Evolutionary conservation across 352 stramenopile species (phyloP).

Genomic region (Globisporangium barbulae): DNA sequence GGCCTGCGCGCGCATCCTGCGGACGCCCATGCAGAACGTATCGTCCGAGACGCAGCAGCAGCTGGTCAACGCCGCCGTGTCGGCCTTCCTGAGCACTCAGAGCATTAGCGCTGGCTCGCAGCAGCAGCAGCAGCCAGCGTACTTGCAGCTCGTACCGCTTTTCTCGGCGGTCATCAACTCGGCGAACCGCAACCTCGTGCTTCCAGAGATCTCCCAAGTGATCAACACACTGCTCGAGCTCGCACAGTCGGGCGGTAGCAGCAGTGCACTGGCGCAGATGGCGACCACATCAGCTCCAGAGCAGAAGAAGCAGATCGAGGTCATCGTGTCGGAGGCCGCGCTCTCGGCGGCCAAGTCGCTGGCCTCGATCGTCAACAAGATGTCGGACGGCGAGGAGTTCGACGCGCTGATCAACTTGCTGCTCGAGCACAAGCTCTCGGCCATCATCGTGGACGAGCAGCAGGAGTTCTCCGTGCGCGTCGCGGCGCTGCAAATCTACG

Average conservation of each 20-base stretch:
- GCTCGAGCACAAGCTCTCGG: constrained; percentile 60
- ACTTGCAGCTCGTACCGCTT: constrained; percentile 69
- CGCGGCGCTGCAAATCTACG: constrained; percentile 78
- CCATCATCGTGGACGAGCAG: constrained; percentile 41
- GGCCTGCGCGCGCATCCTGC: constrained; percentile 60
- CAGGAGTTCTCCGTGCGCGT: constrained; percentile 43
- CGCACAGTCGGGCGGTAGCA: constrained; percentile 40
- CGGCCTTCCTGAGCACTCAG: constrained; percentile 54
- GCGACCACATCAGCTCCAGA: constrained; percentile 8
- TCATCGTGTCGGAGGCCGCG: constrained; percentile 48
- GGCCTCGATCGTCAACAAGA: constrained; percentile 86
- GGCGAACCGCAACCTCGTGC: constrained; percentile 44
- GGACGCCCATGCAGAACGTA: constrained; percentile 78
- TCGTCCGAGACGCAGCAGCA: constrained; percentile 54
- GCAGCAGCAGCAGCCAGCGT: constrained; percentile 23
- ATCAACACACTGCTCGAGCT: constrained; percentile 81
- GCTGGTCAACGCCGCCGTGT: constrained; percentile 54
- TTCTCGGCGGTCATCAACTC: constrained; percentile 82
- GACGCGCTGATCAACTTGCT: constrained; percentile 69
- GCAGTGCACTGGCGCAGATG: constrained; percentile 8
- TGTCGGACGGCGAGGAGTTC: constrained; percentile 78
- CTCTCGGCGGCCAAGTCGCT: constrained; percentile 71
- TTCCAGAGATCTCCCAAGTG: constrained; percentile 61
- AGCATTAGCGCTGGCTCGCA: constrained; percentile 17
- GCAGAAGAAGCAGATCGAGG: constrained; percentile 25